These are phyloP conservation scores for Baudoinia panamericana DNA, from an alignment of 495 filamentous ascomycete species.

Conservation along the genomic window DNA sequence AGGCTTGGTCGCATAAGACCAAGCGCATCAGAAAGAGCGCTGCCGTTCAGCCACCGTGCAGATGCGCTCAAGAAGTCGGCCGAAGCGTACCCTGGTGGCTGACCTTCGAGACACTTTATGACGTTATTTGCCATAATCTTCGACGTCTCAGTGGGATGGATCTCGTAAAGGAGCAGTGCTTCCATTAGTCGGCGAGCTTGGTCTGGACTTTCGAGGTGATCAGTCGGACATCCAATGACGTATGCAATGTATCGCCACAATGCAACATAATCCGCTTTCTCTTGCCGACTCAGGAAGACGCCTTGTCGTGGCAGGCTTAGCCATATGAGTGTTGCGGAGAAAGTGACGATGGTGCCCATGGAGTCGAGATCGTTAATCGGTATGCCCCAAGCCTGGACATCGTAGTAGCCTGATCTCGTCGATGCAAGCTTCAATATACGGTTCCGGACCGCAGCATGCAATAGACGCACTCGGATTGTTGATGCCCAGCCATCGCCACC, in stretches of 20 bases:
- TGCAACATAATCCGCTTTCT: conserved; percentile 56
- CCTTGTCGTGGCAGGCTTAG: conserved; percentile 59
- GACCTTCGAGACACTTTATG: conserved; percentile 47
- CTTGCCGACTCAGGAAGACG: conserved; percentile 47
- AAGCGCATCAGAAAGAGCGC: conserved; percentile 45
- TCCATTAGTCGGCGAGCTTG: conserved; percentile 53
- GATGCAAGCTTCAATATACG: conserved; percentile 48
- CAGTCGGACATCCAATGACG: conserved; percentile 54
- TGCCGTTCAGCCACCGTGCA: conserved; percentile 57
- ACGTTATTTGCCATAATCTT: conserved; percentile 60
- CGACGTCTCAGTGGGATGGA: conserved; percentile 48
- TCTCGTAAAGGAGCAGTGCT: conserved; percentile 46
- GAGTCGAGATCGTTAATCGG: conserved; percentile 67
- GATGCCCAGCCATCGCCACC: conserved; percentile 55
- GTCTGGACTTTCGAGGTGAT: conserved; percentile 40
- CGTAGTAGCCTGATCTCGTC: conserved; percentile 48
- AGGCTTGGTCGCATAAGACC: conserved; percentile 42
- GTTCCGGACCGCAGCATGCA: conserved; percentile 58
- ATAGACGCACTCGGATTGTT: conserved; percentile 58
- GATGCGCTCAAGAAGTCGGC: conserved; percentile 49
- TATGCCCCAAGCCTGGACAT: conserved; percentile 43
- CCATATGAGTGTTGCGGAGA: conserved; percentile 54
- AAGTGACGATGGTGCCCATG: conserved; percentile 55
- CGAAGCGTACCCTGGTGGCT: conserved; percentile 47
- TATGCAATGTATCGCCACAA: conserved; percentile 64